Conservation (phyloP, 176 grass and related monocot genomes). For the Bolboschoenus planiculmis region DNA sequence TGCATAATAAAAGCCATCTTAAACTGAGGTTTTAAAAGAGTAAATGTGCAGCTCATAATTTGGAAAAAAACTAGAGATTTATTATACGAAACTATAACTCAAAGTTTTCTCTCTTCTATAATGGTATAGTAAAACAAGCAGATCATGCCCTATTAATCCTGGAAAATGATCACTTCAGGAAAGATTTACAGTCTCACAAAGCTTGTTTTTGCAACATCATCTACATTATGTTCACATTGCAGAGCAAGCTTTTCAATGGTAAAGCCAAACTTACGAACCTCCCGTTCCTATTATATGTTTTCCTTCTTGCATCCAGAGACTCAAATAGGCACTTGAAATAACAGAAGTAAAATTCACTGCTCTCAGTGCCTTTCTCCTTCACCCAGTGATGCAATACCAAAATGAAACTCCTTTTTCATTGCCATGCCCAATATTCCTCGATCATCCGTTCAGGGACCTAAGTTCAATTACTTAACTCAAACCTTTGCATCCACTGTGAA, state of each 20-base stretch:
- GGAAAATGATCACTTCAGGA: background rate
- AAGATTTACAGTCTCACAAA: background rate
- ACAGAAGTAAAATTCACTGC: background rate
- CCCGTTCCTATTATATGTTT: background rate
- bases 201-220: background rate
- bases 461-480: background rate
- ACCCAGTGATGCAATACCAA: background rate
- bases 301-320: background rate
- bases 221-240: background rate
- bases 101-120: background rate
- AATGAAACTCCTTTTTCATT: background rate
- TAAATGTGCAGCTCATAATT: background rate
- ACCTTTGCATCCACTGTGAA: background rate
- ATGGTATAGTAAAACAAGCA: background rate
- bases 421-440: background rate
- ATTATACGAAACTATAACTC: background rate
- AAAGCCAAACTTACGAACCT: background rate
- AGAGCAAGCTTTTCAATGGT: background rate
- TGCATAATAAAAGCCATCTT: background rate
- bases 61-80: background rate
- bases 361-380: background rate
- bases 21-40: background rate
- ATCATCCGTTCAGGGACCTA: background rate
- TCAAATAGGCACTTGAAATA: slow-evolving; percentile 1
- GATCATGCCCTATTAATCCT: background rate